Evolutionary conservation across 805 yeast species (phyloP), one percentile per base, ranked within the genome.

Genomic region (Spathaspora gorwiae): DNA sequence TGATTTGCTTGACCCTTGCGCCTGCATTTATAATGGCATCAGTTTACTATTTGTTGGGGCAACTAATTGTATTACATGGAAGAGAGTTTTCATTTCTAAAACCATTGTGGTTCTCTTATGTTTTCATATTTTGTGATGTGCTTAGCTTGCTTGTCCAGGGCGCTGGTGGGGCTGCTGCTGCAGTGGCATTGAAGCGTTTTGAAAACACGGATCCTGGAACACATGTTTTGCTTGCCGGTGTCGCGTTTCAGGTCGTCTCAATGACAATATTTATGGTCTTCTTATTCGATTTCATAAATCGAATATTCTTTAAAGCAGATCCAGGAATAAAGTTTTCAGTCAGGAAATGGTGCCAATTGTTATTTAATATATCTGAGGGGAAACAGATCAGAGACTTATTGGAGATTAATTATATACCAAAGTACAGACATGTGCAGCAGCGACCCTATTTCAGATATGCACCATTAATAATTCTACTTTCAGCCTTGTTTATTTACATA

Each of bases 21-120:
- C 96, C 96, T 0, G 88, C 87, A 15, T 84, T 89, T 60, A 69
- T 86, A 38, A 84, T 87, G 87, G 96, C 86, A 4, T 96, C 92
- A 1, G 71, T 89, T 2, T 90, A 89, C 64, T 84, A 76, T 52
- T 70, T 81, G 44, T 64, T 89, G 51, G 89, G 85, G 6, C 84
- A 87, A 61, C 54, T 84, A 41, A 69, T 82, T 39, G 80, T 83
- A 45, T 62, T 87, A 1, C 81, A 79, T 55, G 88, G 88, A 43
- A 52, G 47, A 46, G 57, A 66, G 13, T 81, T 64, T 51, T 80
- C 90, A 0, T 19, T 65, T 6, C 47, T 79, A 30, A 69, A 65
- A 46, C 90, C 92, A 7, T 71, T 78, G 70, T 69, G 68, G 54
- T 84, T 82, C 55, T 75, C 90, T 0, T 74, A 78, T 43, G 66